Evolutionary conservation across 2,329 filamentous ascomycete species (phyloP), one percentile per base, ranked within the genome.

Genomic region (Hymenoscyphus albidus): DNA sequence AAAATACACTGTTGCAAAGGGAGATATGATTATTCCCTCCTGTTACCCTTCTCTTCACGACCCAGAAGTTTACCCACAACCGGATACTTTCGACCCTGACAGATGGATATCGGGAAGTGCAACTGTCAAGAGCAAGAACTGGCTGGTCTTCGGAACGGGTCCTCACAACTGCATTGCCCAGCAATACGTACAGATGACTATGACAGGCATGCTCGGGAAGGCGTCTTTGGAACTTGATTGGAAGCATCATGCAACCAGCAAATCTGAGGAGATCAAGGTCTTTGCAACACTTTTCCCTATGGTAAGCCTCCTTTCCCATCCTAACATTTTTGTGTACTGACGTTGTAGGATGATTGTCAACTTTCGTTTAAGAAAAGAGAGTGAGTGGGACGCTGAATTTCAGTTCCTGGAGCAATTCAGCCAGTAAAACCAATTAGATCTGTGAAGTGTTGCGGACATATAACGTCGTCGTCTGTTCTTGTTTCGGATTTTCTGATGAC

Each of bases 271-370:
- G 71, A 83, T 84, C 39, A 74, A 95, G 81, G 93, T 98, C 70
- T 98, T 98, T 80, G 94, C 94, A 44, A 97, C 93, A 27, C 95
- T 98, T 72, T 98, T 98, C 83, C 94, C 94, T 63, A 89, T 91
- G 89, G 51, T 31, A 31, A 16, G n/a, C 14, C 12, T 27, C 51
- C 18, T 32, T 9, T 56, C 31, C 42, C 16, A 4, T 54, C n/a
- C n/a, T 18, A 6, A 4, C 16, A 44, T 18, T 44, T 44, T 35
- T n/a, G 16, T 44, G 6, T 44, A 44, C 42, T 44, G 7, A 44
- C 2, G 16, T 44, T 44, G 42, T 44, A 44, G 42, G 42, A 44
- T 44, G 16, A 44, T 18, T 44, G 42, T 18, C 42, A 44, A 44
- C 42, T 44, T 44, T 44, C 42, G 3, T 44, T 44, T 44, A 44